Conservation (phyloP, 2,329 filamentous ascomycete species). For the Elsinoe perseae region DNA sequence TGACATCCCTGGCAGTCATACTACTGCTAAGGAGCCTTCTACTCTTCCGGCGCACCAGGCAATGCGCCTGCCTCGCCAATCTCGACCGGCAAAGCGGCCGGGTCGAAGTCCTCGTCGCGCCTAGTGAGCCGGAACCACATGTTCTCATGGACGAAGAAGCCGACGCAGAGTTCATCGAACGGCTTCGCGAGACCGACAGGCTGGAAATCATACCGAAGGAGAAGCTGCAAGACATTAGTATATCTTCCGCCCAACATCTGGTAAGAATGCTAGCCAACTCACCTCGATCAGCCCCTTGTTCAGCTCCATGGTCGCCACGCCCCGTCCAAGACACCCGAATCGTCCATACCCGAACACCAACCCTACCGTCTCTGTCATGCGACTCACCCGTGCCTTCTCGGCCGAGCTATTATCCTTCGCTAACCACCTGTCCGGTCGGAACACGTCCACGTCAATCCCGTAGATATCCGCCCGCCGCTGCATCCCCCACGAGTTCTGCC, state of each 20-base stretch:
- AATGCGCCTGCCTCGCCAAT: conserved; percentile 22
- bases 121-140: conserved; percentile 33
- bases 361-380: conserved; percentile 32
- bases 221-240: conserved; percentile 22
- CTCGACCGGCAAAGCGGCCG: conserved; percentile 4
- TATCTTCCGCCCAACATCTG: not conserved
- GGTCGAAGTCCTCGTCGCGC: conserved; percentile 19
- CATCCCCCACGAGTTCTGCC: conserved; percentile 34
- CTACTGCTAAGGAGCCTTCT: not conserved
- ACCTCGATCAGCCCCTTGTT: conserved; percentile 35
- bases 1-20: not conserved
- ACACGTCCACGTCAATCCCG: conserved; percentile 32
- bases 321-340: conserved; percentile 32
- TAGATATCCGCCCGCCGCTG: conserved; percentile 32
- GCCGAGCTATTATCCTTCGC: conserved; percentile 24
- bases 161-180: conserved; percentile 32
- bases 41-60: conserved; percentile 23
- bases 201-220: conserved; percentile 33
- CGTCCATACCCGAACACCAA: conserved; percentile 32
- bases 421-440: conserved; percentile 34
- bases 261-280: conserved; percentile 16
- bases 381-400: conserved; percentile 24
- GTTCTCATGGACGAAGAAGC: conserved; percentile 32
- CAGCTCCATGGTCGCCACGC: conserved; percentile 34
- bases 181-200: conserved; percentile 32